phyloP scores from a whole-genome alignment of 176 grass and related monocot genomes.

The Rhynchospora breviuscula region DNA sequence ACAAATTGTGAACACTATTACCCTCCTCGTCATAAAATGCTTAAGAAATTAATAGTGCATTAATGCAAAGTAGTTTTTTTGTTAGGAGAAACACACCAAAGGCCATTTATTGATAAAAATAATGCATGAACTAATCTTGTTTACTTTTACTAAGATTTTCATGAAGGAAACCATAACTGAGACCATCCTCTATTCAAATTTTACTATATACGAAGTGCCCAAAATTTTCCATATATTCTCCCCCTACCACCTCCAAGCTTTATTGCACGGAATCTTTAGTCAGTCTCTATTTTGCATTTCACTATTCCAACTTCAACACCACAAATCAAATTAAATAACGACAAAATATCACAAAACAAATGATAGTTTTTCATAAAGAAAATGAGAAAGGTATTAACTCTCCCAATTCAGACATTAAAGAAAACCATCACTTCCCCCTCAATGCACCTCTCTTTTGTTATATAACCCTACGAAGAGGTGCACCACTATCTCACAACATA shows the following conservation, averaged over 20 bases:
- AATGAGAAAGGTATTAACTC: slow-evolving; percentile 41
- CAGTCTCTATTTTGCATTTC: slow-evolving; percentile 15
- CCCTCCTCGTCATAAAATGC: too few relatives aligned
- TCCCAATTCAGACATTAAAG: slow-evolving; percentile 49
- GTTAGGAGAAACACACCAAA: slow-evolving; percentile 24
- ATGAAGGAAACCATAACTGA: background rate
- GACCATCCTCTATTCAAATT: background rate
- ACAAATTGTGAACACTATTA: too few relatives aligned
- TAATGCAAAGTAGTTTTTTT: slow-evolving; percentile 19
- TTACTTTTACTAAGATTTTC: slow-evolving; percentile 14
- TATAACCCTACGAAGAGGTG: slow-evolving; percentile 49
- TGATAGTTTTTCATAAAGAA: slow-evolving; percentile 11
- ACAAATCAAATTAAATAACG: background rate
- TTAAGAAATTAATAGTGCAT: slow-evolving; percentile 12
- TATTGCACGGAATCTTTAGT: slow-evolving; percentile 24
- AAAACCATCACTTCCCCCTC: slow-evolving; percentile 49
- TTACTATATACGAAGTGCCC: background rate
- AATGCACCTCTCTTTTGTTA: slow-evolving; percentile 37
- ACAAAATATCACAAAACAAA: background rate
- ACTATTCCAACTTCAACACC: slow-evolving; percentile 25
- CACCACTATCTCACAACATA: slow-evolving; percentile 44
- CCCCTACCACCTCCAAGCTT: background rate
- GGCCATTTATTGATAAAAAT: slow-evolving; percentile 17
- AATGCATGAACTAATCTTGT: slow-evolving; percentile 17
- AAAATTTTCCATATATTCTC: background rate